These are phyloP conservation scores for Orychophragmus violaceus DNA, from an alignment of 345 rosid genomes.

Conservation along the genomic window DNA sequence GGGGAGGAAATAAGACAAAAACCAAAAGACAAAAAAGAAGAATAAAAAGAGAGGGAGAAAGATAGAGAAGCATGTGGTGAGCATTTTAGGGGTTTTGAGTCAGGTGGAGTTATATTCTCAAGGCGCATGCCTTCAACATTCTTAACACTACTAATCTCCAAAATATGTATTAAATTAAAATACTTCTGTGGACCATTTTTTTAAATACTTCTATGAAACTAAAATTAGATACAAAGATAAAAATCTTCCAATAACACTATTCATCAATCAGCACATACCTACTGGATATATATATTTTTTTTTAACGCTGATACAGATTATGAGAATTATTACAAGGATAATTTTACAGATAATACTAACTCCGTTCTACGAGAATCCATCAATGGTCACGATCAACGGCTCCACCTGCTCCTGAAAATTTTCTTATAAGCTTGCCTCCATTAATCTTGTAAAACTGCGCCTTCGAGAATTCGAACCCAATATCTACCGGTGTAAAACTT, in stretches of 20 bases:
- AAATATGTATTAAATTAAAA: conserved; percentile 36
- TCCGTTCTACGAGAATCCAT: no score
- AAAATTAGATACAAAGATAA: background rate
- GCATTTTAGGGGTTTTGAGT: conserved; percentile 33
- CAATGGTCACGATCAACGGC: no score
- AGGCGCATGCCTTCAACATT: conserved; percentile 92
- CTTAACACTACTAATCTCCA: conserved; percentile 8
- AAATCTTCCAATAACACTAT: background rate
- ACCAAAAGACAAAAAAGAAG: conserved; percentile 66
- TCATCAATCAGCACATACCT: conserved; percentile 23
- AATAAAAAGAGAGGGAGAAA: conserved; percentile 45
- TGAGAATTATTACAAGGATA: no score
- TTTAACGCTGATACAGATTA: no score
- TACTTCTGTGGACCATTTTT: no score
- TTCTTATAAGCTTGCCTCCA: no score
- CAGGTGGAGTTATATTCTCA: conserved; percentile 49
- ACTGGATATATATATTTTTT: no score
- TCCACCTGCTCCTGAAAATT: no score
- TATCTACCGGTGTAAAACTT: no score
- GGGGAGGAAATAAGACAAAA: conserved; percentile 24
- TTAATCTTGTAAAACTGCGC: no score
- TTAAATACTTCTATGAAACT: background rate
- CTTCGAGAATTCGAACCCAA: no score
- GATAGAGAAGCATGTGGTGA: conserved; percentile 31
- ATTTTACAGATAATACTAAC: no score